phyloP scores from a whole-genome alignment of 169 alveolate genomes.

The Plasmodium vivax region DNA sequence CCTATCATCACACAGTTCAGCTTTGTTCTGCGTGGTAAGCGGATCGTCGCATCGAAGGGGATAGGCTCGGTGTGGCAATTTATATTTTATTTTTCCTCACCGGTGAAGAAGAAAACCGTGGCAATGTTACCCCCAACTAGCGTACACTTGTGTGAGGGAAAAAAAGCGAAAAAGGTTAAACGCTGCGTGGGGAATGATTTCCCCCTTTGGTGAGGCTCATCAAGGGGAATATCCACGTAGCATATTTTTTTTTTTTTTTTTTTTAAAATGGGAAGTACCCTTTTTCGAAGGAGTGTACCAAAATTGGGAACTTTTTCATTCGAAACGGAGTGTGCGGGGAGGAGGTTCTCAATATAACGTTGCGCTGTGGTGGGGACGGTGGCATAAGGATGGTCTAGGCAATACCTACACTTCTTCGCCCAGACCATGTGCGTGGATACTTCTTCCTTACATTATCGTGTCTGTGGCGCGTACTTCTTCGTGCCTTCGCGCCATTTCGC shows the following conservation, averaged over 20 bases:
- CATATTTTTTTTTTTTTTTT: background rate
- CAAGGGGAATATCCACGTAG: background rate
- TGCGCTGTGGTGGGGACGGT: background rate
- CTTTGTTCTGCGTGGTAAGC: too few relatives aligned
- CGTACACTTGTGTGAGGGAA: too few relatives aligned
- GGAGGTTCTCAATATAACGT: background rate
- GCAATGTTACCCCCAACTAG: too few relatives aligned
- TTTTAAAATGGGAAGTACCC: background rate
- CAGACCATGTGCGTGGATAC: background rate
- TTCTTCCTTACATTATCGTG: background rate
- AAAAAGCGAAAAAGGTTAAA: too few relatives aligned
- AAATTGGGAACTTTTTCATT: background rate
- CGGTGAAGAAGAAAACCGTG: too few relatives aligned
- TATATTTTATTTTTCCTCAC: too few relatives aligned
- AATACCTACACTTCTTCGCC: background rate
- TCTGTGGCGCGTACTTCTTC: background rate
- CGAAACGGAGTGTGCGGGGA: background rate
- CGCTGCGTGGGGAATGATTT: background rate
- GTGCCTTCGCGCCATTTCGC: background rate
- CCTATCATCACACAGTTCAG: too few relatives aligned
- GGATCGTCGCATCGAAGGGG: too few relatives aligned
- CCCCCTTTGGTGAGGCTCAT: background rate
- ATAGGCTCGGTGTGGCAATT: too few relatives aligned
- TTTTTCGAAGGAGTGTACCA: background rate
- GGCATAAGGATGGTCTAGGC: background rate